Evolutionary conservation across 208 protist genomes (phyloP), one percentile per base, ranked within the genome.

Genomic region (Leishmania amazonensis): DNA sequence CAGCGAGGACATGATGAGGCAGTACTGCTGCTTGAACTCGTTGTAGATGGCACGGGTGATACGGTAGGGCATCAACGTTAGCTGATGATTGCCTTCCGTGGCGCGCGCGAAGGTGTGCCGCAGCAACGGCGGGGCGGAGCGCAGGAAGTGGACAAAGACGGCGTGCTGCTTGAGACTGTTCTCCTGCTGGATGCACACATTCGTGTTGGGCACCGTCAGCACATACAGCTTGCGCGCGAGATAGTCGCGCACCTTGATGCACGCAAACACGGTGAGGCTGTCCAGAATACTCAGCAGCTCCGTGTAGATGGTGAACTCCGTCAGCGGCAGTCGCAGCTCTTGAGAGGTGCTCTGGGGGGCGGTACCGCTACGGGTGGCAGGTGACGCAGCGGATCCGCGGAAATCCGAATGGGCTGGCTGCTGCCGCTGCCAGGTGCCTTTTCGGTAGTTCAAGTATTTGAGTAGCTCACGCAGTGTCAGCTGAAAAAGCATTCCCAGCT

Each of bases 111-210:
- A 68, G 3, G 82, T 68, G 76, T 90, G 91, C n/a, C 85, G 85
- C 78, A 96, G 84, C 53, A 96, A 83, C 15, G 87, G 78, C 31
- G 86, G 85, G 8, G 87, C 90, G 0, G 85, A 84, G 6, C 88
- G 87, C 40, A 97, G 85, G 64, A 97, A 96, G 75, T 95, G 89
- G 47, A 96, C 90, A 80, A 89, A 97, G 68, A 94, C 91, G 2
- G 91, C 75, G 62, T 87, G 77, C 54, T 87, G 88, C 83, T 91
- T 92, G 35, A 97, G 79, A 3, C 84, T 86, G 78, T 97, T 90
- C 49, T 95, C 92, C 65, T 97, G 94, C 78, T 95, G 94, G 49
- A 97, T 95, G 71, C 86, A 95, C 7, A 96, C 84, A 64, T 97
- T 97, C 38, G 94, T 97, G 83, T 96, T 94, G 60, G 83, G 85